phyloP scores from a whole-genome alignment of 345 rosid species.

The Cardamine occulta region DNA sequence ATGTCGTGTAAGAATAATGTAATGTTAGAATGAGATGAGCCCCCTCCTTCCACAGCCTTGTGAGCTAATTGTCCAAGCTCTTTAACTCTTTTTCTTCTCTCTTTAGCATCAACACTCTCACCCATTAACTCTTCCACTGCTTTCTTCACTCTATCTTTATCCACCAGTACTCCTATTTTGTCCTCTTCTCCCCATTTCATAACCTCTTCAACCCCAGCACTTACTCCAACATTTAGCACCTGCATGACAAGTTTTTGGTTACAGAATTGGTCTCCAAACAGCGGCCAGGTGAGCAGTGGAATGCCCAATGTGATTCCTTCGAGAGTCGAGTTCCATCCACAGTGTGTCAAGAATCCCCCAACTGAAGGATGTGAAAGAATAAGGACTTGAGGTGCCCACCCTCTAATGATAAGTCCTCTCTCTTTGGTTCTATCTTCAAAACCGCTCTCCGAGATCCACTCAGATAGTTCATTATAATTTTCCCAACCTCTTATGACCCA shows the following conservation, averaged over 20 bases:
- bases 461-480: constrained; percentile 33
- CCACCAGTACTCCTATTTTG: constrained; percentile 48
- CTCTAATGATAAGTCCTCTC: constrained; percentile 37
- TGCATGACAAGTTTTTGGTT: constrained; percentile 48
- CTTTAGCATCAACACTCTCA: constrained; percentile 48
- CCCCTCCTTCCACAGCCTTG: constrained; percentile 51
- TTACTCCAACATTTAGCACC: constrained; percentile 47
- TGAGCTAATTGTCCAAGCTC: constrained; percentile 47
- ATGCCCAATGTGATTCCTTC: constrained; percentile 38
- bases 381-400: constrained; percentile 45
- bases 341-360: constrained; percentile 45
- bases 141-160: constrained; percentile 43
- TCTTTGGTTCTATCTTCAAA: constrained; percentile 31
- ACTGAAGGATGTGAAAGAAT: constrained; percentile 38
- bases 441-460: constrained; percentile 41
- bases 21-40: constrained; percentile 57
- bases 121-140: constrained; percentile 42
- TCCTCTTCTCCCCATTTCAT: constrained; percentile 59
- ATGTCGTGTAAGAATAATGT: constrained; percentile 42
- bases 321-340: constrained; percentile 44
- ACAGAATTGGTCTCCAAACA: constrained; percentile 41
- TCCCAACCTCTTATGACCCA: constrained; percentile 60
- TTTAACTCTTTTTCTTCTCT: constrained; percentile 46
- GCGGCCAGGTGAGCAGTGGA: constrained; percentile 43
- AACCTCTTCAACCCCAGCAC: constrained; percentile 39